These are phyloP conservation scores for Lepiota venenata DNA, from an alignment of 768 basidiomycete species.

Conservation along the genomic window DNA sequence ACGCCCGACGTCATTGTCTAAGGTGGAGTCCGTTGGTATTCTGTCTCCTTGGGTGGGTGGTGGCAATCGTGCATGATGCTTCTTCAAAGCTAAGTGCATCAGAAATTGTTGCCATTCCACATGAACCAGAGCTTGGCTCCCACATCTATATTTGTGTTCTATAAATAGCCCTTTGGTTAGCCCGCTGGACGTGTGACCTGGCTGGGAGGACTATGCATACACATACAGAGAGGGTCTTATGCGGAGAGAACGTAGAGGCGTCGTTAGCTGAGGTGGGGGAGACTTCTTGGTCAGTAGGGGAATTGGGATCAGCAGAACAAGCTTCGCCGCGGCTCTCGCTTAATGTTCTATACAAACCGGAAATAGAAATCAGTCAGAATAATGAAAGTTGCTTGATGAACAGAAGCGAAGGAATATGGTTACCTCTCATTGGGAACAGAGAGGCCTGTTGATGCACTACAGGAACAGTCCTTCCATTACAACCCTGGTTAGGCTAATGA, in stretches of 20 bases:
- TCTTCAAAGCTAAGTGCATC: conserved; percentile 11
- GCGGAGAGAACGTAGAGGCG: not conserved
- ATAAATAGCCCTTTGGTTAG: too few species aligned
- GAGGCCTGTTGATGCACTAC: not conserved
- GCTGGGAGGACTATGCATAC: too few species aligned
- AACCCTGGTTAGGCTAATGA: too few species aligned
- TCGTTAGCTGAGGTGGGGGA: too few species aligned
- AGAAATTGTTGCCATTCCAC: conserved; percentile 12
- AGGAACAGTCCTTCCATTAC: too few species aligned
- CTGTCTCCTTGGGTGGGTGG: not conserved
- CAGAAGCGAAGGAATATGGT: not conserved
- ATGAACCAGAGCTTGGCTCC: conserved; percentile 1
- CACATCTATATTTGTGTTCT: not conserved
- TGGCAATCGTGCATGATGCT: not conserved
- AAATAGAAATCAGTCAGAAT: not conserved
- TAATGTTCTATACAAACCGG: not conserved
- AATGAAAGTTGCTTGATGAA: not conserved
- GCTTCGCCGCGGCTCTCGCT: not conserved
- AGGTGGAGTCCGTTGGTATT: not conserved
- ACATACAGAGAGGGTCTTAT: too few species aligned
- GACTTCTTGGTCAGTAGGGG: too few species aligned
- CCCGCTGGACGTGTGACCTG: too few species aligned
- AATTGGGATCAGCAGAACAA: not conserved
- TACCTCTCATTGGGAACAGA: not conserved
- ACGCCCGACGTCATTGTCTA: not conserved